A percentile compares a stretch with the other conserved stretches of the same genome.
Conservation (phyloP, 306 rosid species). For the Trifolium subterraneum region DNA sequence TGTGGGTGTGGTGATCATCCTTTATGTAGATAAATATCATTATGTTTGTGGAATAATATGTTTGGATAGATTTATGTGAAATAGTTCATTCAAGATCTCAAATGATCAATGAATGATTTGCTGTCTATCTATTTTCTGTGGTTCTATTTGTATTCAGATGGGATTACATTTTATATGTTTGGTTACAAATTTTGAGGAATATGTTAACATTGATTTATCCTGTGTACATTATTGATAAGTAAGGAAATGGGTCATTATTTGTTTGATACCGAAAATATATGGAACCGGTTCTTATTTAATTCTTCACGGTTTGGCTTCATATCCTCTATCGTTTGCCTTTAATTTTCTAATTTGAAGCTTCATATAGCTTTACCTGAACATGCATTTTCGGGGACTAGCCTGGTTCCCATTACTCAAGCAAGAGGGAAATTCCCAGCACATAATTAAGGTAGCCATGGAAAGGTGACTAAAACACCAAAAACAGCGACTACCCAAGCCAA, state of each 20-base stretch:
- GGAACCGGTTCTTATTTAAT: not conserved
- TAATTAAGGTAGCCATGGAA: too few species aligned
- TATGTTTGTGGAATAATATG: slow-evolving; percentile 33
- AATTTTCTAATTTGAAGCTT: too few species aligned
- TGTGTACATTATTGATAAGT: not conserved
- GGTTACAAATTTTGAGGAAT: not conserved
- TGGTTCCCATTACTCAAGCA: too few species aligned
- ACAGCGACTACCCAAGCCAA: too few species aligned
- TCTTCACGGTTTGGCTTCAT: not conserved
- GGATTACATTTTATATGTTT: not conserved
- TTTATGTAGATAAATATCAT: slow-evolving; percentile 58
- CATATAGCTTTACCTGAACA: too few species aligned
- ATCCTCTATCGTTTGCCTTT: not conserved
- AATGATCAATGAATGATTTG: not conserved
- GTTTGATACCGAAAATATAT: not conserved
- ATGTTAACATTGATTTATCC: slow-evolving; percentile 2
- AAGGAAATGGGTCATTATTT: not conserved
- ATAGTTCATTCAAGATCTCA: not conserved
- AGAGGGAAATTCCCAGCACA: too few species aligned
- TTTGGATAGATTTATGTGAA: slow-evolving; percentile 28
- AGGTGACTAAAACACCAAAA: too few species aligned
- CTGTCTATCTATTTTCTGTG: slow-evolving; percentile 13
- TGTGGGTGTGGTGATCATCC: slow-evolving; percentile 30
- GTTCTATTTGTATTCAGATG: slow-evolving; percentile 15
- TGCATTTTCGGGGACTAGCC: too few species aligned